Percentiles rank a stretch among this genome's conserved stretches.
Evolutionary conservation across 352 stramenopile species (phyloP).

Genomic region (Phytophthora aleatoria): DNA sequence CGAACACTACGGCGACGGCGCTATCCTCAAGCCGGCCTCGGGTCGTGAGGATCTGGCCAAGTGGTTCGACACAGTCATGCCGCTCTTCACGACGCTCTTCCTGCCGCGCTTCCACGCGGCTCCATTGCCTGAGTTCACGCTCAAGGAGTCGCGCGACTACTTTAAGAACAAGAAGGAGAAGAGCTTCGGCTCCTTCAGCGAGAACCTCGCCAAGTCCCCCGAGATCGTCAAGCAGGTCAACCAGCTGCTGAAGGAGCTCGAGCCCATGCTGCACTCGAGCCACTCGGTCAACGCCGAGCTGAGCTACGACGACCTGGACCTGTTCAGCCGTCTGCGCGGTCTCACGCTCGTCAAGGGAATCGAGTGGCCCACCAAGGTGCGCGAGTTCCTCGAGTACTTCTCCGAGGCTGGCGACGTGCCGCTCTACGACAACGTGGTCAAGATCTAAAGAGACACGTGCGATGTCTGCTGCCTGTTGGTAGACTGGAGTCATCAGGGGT

Average conservation of each 20-base stretch:
- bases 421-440: slow-evolving; percentile 55
- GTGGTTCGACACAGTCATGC: slow-evolving; percentile 42
- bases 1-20: slow-evolving; percentile 39
- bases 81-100: slow-evolving; percentile 39
- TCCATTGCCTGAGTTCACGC: slow-evolving; percentile 53
- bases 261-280: slow-evolving; percentile 43
- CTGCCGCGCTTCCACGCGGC: slow-evolving; percentile 49
- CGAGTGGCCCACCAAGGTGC: slow-evolving; percentile 52
- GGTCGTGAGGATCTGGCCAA: slow-evolving; percentile 46
- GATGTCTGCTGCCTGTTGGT: not conserved
- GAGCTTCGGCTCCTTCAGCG: slow-evolving; percentile 45
- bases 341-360: slow-evolving; percentile 63
- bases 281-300: slow-evolving; percentile 48
- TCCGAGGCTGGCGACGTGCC: slow-evolving; percentile 46
- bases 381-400: slow-evolving; percentile 53
- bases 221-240: slow-evolving; percentile 51
- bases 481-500: no score
- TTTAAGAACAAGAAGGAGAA: slow-evolving; percentile 60
- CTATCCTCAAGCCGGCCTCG: slow-evolving; percentile 40
- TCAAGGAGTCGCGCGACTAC: slow-evolving; percentile 52
- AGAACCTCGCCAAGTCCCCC: slow-evolving; percentile 40
- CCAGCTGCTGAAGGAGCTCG: slow-evolving; percentile 40
- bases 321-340: slow-evolving; percentile 52
- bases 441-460: slow-evolving; percentile 33
- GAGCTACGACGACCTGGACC: slow-evolving; percentile 63